Conservation (phyloP, 805 yeast species). For the Lachancea kluyveri region DNA sequence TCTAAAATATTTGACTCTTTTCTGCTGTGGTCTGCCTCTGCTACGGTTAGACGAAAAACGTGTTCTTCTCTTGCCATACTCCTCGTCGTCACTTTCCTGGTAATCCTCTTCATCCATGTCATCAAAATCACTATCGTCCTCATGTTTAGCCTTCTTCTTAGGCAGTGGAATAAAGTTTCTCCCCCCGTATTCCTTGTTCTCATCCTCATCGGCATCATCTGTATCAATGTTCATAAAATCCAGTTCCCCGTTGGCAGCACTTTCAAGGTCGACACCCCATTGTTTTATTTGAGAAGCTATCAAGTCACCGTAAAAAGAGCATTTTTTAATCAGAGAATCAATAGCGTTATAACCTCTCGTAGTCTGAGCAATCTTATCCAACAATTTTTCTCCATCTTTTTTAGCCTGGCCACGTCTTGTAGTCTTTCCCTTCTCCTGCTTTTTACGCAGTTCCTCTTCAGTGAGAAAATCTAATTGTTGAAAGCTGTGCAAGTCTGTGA, state of each 20-base stretch:
- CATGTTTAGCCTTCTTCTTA: slow-evolving; percentile 14
- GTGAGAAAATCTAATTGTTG: slow-evolving; percentile 48
- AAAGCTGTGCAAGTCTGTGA: slow-evolving; percentile 48
- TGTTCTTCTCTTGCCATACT: slow-evolving; percentile 15
- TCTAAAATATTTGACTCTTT: slow-evolving; percentile 43
- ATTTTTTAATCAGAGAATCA: slow-evolving; percentile 79
- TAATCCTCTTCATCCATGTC: slow-evolving; percentile 30
- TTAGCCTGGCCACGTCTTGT: slow-evolving; percentile 39
- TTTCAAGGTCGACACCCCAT: slow-evolving; percentile 85
- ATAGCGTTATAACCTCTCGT: slow-evolving; percentile 90
- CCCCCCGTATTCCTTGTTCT: slow-evolving; percentile 13
- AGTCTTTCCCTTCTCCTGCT: slow-evolving; percentile 17
- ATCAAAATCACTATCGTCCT: slow-evolving; percentile 26
- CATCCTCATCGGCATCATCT: slow-evolving; percentile 26
- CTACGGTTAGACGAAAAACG: slow-evolving; percentile 8
- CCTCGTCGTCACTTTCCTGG: slow-evolving; percentile 25
- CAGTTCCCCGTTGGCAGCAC: slow-evolving; percentile 39
- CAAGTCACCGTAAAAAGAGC: slow-evolving; percentile 67
- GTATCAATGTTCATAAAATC: slow-evolving; percentile 28
- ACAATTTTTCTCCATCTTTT: slow-evolving; percentile 65
- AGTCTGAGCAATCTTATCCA: slow-evolving; percentile 63
- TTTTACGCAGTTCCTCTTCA: slow-evolving; percentile 20
- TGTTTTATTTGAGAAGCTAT: slow-evolving; percentile 66
- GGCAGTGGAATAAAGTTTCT: slow-evolving; percentile 1
- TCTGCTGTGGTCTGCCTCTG: slow-evolving; percentile 20